A percentile compares a stretch with the other conserved stretches of the same genome.
phyloP scores from a whole-genome alignment of 305 asterid genomes.

The Vinca major region DNA sequence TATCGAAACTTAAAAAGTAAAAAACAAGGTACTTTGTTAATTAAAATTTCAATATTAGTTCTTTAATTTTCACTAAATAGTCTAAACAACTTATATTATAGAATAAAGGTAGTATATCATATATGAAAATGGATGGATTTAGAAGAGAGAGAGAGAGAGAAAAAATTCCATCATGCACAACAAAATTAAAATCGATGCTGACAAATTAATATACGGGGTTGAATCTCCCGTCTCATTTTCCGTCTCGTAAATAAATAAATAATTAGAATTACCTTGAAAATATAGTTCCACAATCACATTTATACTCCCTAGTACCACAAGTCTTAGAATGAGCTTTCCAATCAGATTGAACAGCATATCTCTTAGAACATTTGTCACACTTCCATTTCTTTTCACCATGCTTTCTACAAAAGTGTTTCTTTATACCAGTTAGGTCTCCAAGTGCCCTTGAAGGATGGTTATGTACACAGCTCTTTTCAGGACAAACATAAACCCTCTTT shows the following conservation, averaged over 20 bases:
- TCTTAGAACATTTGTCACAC: slow-evolving; percentile 77
- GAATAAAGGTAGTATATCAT: background rate
- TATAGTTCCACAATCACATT: slow-evolving; percentile 79
- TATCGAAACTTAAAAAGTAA: too few relatives aligned
- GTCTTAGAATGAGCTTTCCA: slow-evolving; percentile 90
- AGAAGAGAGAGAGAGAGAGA: background rate
- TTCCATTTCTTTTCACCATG: slow-evolving; percentile 96
- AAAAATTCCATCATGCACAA: too few relatives aligned
- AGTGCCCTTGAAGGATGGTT: slow-evolving; percentile 76
- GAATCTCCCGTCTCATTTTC: too few relatives aligned
- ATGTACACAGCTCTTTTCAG: slow-evolving; percentile 68
- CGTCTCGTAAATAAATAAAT: background rate
- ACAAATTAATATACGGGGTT: too few relatives aligned
- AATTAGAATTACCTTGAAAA: slow-evolving; percentile 51
- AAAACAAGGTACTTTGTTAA: too few relatives aligned
- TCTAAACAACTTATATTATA: too few relatives aligned
- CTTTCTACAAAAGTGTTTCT: slow-evolving; percentile 76
- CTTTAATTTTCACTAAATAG: too few relatives aligned
- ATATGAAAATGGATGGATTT: background rate
- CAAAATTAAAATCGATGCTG: too few relatives aligned
- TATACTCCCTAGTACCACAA: slow-evolving; percentile 86
- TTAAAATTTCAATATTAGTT: too few relatives aligned
- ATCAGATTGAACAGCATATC: slow-evolving; percentile 80
- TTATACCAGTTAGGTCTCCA: slow-evolving; percentile 81
- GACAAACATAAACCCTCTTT: slow-evolving; percentile 80